phyloP scores from a whole-genome alignment of 306 rosid species.

The Castanea mollissima region DNA sequence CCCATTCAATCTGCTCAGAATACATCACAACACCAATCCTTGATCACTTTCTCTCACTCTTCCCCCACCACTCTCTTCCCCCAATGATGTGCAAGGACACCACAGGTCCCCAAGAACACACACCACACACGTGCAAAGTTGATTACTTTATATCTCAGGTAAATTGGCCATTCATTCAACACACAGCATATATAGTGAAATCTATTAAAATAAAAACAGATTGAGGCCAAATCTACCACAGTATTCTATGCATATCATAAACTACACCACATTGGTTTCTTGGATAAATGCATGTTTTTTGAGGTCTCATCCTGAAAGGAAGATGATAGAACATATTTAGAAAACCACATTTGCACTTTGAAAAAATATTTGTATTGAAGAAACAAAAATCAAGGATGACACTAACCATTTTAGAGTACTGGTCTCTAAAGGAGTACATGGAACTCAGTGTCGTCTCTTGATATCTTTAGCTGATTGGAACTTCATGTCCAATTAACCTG shows the following conservation, averaged over 20 bases:
- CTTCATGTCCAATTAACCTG: constrained; percentile 55
- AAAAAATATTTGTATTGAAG: background rate
- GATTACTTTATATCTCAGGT: too few relatives aligned
- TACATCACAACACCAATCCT: background rate
- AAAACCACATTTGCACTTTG: background rate
- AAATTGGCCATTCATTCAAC: too few relatives aligned
- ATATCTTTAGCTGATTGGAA: constrained; percentile 53
- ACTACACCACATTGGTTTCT: too few relatives aligned
- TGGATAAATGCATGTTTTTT: too few relatives aligned
- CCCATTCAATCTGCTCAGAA: background rate
- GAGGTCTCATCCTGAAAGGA: constrained; percentile 47
- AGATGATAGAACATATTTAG: constrained; percentile 9
- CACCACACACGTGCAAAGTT: too few relatives aligned
- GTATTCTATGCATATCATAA: too few relatives aligned
- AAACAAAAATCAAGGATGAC: background rate
- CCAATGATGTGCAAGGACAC: too few relatives aligned
- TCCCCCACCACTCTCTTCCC: too few relatives aligned
- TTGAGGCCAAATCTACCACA: too few relatives aligned
- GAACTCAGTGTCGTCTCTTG: constrained; percentile 45
- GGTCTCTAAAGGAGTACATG: constrained; percentile 55
- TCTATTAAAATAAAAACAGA: too few relatives aligned
- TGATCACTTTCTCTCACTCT: background rate
- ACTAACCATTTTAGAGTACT: constrained; percentile 44
- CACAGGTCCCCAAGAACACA: too few relatives aligned
- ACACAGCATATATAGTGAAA: too few relatives aligned